Evolutionary conservation across 2,329 filamentous ascomycete species (phyloP).

Genomic region (Lomentospora prolificans): DNA sequence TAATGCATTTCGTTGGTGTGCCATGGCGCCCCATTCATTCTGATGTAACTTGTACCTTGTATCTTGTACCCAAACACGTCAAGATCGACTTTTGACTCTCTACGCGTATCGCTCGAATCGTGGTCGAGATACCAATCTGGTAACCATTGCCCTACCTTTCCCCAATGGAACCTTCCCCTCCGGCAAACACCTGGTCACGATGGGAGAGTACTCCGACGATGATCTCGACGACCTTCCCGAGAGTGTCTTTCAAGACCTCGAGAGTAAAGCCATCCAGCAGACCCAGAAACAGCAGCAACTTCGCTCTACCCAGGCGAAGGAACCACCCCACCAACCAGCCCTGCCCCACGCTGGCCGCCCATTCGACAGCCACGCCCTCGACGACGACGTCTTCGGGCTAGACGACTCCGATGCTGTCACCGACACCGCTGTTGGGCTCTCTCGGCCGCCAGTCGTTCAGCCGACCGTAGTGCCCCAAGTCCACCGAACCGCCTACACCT

Average conservation of each 20-base stretch:
- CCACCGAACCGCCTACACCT: neutral
- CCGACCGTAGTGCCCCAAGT: neutral
- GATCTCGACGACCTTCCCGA: conserved; percentile 51
- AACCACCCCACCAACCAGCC: conserved; percentile 1
- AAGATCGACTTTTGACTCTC: conserved; percentile 9
- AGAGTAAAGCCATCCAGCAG: conserved; percentile 51
- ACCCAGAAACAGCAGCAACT: conserved; percentile 33
- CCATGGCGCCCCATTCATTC: neutral
- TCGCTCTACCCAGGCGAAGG: conserved; percentile 18
- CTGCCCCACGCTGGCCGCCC: neutral
- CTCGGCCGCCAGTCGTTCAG: neutral
- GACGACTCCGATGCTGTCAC: conserved; percentile 42
- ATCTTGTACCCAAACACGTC: neutral
- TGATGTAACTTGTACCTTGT: neutral
- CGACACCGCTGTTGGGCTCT: neutral
- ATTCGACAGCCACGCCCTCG: conserved; percentile 27
- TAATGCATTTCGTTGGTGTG: too few relatives aligned
- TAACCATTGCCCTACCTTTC: too few relatives aligned
- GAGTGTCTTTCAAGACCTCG: conserved; percentile 49
- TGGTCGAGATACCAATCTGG: too few relatives aligned
- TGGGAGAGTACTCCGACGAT: conserved; percentile 55
- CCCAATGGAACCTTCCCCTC: neutral
- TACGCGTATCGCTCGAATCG: neutral
- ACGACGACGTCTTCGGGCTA: conserved; percentile 39
- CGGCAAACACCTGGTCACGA: conserved; percentile 14